Evolutionary conservation across 805 yeast species (phyloP).

Genomic region (Hanseniaspora guilliermondii): DNA sequence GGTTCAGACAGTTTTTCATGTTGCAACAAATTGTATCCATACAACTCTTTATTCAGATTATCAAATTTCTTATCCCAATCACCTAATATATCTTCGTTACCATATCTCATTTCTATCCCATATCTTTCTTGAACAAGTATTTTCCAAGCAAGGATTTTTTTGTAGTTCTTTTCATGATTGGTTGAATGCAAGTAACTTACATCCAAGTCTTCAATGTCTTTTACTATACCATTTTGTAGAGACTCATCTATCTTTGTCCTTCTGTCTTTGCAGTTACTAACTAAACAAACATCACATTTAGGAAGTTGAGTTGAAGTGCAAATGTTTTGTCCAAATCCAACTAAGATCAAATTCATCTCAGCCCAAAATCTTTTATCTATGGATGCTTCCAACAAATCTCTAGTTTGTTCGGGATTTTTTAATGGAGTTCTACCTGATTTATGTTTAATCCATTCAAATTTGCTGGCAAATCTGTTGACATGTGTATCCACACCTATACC

Average conservation of each 20-base stretch:
- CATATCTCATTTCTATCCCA: neutral
- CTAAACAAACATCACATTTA: conserved; percentile 10
- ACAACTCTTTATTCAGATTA: neutral
- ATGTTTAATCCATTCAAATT: conserved; percentile 8
- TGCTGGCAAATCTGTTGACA: conserved; percentile 12
- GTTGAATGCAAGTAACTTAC: neutral
- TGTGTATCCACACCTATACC: conserved; percentile 13
- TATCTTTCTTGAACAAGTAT: neutral
- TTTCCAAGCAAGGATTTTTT: neutral
- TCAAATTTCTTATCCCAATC: conserved; percentile 8
- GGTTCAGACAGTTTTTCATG: neutral
- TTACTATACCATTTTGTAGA: neutral
- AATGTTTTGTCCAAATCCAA: conserved; percentile 13
- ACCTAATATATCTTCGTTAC: neutral
- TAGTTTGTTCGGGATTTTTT: conserved; percentile 8
- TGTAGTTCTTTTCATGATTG: neutral
- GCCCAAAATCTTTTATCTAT: conserved; percentile 2
- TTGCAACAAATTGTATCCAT: neutral
- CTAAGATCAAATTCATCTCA: conserved; percentile 6
- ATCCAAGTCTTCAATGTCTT: conserved; percentile 9
- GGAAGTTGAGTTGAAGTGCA: conserved; percentile 4
- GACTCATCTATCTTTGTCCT: neutral
- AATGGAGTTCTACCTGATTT: neutral
- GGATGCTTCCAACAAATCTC: neutral
- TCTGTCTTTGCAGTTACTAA: conserved; percentile 7